Percentiles rank a stretch among this genome's conserved stretches.
Conservation (phyloP, 2,329 filamentous ascomycete species). For the Neonectria hederae region DNA sequence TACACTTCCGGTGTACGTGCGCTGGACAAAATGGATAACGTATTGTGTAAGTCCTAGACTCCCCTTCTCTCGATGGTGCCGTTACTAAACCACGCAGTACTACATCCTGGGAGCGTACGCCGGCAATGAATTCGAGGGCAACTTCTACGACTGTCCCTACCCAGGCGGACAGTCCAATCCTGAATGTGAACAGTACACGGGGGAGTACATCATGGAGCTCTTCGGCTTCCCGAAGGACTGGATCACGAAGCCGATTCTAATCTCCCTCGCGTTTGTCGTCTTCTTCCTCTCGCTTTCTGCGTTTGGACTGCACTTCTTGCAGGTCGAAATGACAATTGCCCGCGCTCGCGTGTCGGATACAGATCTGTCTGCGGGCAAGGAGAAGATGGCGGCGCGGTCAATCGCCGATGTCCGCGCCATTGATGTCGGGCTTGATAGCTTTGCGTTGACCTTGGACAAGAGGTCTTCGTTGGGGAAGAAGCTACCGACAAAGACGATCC, state of each 20-base stretch:
- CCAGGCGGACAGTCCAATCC: constrained; percentile 70
- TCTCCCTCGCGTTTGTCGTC: constrained; percentile 68
- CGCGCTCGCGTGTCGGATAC: constrained; percentile 66
- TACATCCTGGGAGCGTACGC: constrained; percentile 77
- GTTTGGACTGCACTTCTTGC: constrained; percentile 70
- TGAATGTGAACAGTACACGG: constrained; percentile 74
- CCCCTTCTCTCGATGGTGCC: accelerated
- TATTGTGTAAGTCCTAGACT: constrained; percentile 58
- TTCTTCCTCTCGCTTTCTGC: constrained; percentile 71
- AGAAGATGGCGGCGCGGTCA: constrained; percentile 69
- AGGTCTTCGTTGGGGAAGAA: constrained; percentile 61
- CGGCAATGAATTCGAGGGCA: constrained; percentile 76
- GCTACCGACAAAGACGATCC: constrained; percentile 65
- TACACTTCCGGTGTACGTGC: constrained; percentile 78
- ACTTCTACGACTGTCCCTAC: constrained; percentile 77
- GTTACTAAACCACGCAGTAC: constrained; percentile 55
- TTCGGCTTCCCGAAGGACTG: constrained; percentile 75
- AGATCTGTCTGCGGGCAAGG: constrained; percentile 75
- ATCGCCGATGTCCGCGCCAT: constrained; percentile 66
- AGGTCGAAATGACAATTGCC: constrained; percentile 75
- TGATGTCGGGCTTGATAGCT: constrained; percentile 71
- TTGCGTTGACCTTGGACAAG: constrained; percentile 72
- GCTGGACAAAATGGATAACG: constrained; percentile 77
- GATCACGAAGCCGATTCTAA: constrained; percentile 72
- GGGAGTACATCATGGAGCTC: constrained; percentile 73